Conservation (phyloP, 345 rosid species). For the Syzygium grande region DNA sequence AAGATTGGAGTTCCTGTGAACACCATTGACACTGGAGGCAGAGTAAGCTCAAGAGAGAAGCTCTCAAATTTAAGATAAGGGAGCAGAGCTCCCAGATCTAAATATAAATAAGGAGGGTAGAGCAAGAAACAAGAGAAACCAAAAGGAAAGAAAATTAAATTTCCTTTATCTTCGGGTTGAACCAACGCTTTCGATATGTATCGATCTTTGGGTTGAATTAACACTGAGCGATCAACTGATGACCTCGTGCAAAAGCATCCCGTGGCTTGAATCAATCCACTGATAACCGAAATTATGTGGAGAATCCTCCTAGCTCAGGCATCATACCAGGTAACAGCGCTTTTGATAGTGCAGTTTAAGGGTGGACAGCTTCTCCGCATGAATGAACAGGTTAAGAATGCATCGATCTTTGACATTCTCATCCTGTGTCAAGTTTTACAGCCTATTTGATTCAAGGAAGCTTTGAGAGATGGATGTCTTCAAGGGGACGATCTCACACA, state of each 20-base stretch:
- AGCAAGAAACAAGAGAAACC: no score
- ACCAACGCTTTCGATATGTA: no score
- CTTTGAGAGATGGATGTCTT: slow-evolving; percentile 66
- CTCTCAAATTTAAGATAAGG: no score
- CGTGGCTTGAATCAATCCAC: slow-evolving; percentile 44
- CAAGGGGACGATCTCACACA: slow-evolving; percentile 20
- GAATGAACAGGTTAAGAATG: slow-evolving; percentile 38
- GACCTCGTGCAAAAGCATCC: slow-evolving; percentile 58
- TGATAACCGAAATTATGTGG: slow-evolving; percentile 73
- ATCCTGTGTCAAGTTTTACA: slow-evolving; percentile 63
- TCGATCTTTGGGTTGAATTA: background rate
- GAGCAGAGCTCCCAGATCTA: no score
- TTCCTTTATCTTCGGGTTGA: no score
- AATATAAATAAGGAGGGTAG: no score
- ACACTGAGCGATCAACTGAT: slow-evolving; percentile 53
- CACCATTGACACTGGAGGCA: no score
- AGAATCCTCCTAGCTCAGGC: slow-evolving; percentile 62
- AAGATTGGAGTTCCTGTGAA: no score
- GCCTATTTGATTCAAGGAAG: slow-evolving; percentile 63
- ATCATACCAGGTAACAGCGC: slow-evolving; percentile 42
- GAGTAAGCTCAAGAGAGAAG: no score
- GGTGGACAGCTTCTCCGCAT: slow-evolving; percentile 40
- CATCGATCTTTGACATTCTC: slow-evolving; percentile 54
- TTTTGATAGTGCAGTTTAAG: slow-evolving; percentile 48
- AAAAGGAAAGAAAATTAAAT: no score